phyloP scores from a whole-genome alignment of 2,329 filamentous ascomycete genomes.

The Talaromyces sp. region DNA sequence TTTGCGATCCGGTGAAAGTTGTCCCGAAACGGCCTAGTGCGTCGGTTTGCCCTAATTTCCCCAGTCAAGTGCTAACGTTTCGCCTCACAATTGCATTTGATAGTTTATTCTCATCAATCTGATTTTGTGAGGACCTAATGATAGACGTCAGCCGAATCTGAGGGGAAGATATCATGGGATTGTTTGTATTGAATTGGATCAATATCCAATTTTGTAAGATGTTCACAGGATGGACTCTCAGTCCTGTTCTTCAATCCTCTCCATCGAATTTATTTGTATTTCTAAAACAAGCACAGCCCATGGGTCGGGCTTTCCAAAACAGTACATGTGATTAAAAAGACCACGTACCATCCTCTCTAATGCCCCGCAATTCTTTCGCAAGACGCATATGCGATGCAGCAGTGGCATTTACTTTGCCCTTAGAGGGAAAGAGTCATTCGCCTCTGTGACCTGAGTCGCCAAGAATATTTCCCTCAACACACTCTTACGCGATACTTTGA shows the following conservation, averaged over 20 bases:
- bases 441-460: not conserved
- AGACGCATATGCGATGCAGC: not conserved
- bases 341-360: not conserved
- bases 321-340: not conserved
- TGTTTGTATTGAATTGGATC: not conserved
- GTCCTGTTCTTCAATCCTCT: not conserved
- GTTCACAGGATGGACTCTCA: not conserved
- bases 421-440: not conserved
- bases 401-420: not conserved
- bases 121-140: not conserved
- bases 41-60: conserved; percentile 4
- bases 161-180: not conserved
- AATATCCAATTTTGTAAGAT: not conserved
- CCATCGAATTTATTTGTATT: too few relatives aligned
- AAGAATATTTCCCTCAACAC: not conserved
- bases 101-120: not conserved
- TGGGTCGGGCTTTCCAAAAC: not conserved
- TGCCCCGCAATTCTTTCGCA: not conserved
- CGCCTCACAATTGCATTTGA: not conserved
- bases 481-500: not conserved
- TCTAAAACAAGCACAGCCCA: not conserved
- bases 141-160: not conserved
- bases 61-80: not conserved
- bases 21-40: conserved; percentile 11
- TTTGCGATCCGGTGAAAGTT: conserved; percentile 1